Conservation (phyloP, 352 stramenopile genomes). For the Globisporangium spiculum region DNA sequence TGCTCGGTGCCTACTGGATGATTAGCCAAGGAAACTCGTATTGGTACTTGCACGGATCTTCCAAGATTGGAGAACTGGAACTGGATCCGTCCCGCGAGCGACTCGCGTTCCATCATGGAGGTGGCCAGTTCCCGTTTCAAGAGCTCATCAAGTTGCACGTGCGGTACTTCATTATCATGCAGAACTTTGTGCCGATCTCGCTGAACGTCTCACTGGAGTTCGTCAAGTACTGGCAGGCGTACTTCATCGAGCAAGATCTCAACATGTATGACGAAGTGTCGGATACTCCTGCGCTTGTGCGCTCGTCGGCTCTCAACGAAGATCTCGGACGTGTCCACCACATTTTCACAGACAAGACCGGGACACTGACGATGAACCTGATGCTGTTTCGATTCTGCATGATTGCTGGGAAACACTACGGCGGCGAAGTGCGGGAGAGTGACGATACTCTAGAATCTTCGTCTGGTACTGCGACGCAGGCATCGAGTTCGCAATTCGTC, state of each 20-base stretch:
- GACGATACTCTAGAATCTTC: background rate
- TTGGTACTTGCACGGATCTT: slow-evolving; percentile 51
- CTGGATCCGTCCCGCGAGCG: background rate
- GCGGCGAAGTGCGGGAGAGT: slow-evolving; percentile 52
- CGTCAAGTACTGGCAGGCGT: slow-evolving; percentile 94
- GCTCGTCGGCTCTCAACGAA: slow-evolving; percentile 88
- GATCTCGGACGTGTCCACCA: slow-evolving; percentile 90
- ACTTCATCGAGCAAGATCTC: slow-evolving; percentile 92
- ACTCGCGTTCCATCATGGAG: slow-evolving; percentile 7
- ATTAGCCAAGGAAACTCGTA: slow-evolving; percentile 52
- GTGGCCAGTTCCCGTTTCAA: slow-evolving; percentile 35
- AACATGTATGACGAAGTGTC: slow-evolving; percentile 91
- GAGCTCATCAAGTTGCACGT: slow-evolving; percentile 83
- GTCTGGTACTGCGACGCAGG: background rate
- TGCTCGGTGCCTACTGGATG: slow-evolving; percentile 74
- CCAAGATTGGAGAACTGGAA: background rate
- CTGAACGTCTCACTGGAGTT: slow-evolving; percentile 98
- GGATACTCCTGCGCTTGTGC: slow-evolving; percentile 83
- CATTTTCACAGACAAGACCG: slow-evolving; percentile 95
- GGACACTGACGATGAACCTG: slow-evolving; percentile 94
- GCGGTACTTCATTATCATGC: slow-evolving; percentile 96
- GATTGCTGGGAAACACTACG: slow-evolving; percentile 91
- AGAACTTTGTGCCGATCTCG: slow-evolving; percentile 97
- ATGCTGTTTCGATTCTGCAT: slow-evolving; percentile 97
- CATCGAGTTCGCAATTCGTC: slow-evolving; percentile 33